These are phyloP conservation scores for Chrysanthemum seticuspe DNA, from an alignment of 129 eudicot species.

Conservation along the genomic window DNA sequence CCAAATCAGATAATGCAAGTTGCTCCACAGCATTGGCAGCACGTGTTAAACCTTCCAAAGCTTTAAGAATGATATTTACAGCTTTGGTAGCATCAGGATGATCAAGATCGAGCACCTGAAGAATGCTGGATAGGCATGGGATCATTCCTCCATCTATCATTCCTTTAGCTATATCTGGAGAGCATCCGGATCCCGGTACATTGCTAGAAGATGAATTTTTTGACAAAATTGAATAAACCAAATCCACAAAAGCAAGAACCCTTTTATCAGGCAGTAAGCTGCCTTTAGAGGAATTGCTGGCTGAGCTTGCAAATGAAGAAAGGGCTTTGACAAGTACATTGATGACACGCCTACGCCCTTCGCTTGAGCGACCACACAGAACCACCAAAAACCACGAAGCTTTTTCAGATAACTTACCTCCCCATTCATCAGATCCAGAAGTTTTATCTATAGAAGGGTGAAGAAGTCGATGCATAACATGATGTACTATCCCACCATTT, in stretches of 20 bases:
- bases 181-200: constrained; percentile 83
- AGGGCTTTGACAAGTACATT: constrained; percentile 90
- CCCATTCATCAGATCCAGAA: constrained; percentile 80
- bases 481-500: constrained; percentile 78
- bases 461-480: constrained; percentile 74
- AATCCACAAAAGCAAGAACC: constrained; percentile 74
- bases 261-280: constrained; percentile 74
- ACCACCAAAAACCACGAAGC: constrained; percentile 97
- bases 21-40: constrained; percentile 97
- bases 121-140: constrained; percentile 72
- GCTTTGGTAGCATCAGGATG: constrained; percentile 94
- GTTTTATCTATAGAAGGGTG: constrained; percentile 53
- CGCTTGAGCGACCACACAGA: constrained; percentile 91
- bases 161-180: constrained; percentile 93
- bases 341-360: constrained; percentile 90
- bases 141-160: constrained; percentile 98
- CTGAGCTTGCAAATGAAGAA: constrained; percentile 55
- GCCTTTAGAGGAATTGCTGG: constrained; percentile 49
- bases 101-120: constrained; percentile 91
- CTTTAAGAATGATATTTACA: constrained; percentile 79
- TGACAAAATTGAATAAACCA: constrained; percentile 81
- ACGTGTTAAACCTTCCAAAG: constrained; percentile 86
- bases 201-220: constrained; percentile 81
- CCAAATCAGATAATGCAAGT: constrained; percentile 56
- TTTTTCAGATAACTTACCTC: constrained; percentile 84